phyloP scores from a whole-genome alignment of 495 filamentous ascomycete species.

The Podospora appendiculata region DNA sequence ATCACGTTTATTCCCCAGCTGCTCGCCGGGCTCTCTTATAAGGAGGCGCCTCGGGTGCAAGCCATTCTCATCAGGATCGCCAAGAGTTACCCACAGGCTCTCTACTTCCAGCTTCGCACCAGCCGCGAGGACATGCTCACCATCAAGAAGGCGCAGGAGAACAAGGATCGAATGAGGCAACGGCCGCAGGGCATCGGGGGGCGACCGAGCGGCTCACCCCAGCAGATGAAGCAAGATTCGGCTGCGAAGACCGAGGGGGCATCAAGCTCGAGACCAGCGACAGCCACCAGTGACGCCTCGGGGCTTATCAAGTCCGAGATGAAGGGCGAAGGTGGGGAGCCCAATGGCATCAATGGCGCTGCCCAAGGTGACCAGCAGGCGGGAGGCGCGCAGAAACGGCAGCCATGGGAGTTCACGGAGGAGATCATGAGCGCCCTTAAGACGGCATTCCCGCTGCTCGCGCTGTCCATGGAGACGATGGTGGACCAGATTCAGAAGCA shows the following conservation, averaged over 20 bases:
- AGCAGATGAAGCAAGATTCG: constrained; percentile 40
- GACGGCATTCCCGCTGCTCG: constrained; percentile 91
- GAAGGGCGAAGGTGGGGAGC: constrained; percentile 36
- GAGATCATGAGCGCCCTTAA: constrained; percentile 92
- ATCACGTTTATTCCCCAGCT: constrained; percentile 98
- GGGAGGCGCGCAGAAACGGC: constrained; percentile 51
- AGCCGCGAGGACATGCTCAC: constrained; percentile 88
- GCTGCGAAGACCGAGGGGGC: constrained; percentile 13
- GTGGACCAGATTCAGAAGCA: constrained; percentile 97
- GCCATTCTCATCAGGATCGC: constrained; percentile 85
- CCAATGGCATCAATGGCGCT: constrained; percentile 13
- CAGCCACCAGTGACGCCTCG: constrained; percentile 34
- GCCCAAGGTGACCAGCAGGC: constrained; percentile 24
- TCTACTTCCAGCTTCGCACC: constrained; percentile 91
- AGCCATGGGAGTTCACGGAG: constrained; percentile 90
- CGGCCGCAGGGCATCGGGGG: constrained; percentile 8
- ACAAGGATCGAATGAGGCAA: constrained; percentile 46
- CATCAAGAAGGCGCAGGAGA: constrained; percentile 82
- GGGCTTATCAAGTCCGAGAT: constrained; percentile 34
- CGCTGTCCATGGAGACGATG: constrained; percentile 98
- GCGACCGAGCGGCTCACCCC: constrained; percentile 32
- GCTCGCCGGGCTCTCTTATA: constrained; percentile 77
- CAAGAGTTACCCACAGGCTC: constrained; percentile 84
- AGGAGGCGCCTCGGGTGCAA: constrained; percentile 80
- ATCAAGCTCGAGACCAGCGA: constrained; percentile 36